Conservation (phyloP, 768 basidiomycete genomes). For the Termitomyces sp. region DNA sequence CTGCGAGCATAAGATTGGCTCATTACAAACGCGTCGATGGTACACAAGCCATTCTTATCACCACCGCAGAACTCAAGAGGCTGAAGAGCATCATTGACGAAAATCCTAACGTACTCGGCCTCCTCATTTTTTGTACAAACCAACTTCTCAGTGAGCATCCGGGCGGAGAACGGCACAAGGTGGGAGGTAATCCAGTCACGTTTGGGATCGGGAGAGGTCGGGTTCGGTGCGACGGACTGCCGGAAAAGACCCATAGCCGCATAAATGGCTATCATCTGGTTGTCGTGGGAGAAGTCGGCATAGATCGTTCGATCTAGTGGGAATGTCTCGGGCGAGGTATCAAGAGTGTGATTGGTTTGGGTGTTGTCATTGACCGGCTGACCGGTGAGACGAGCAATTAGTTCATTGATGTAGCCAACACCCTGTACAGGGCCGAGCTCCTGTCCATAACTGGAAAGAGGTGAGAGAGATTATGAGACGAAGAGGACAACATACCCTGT, state of each 20-base stretch:
- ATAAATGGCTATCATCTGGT: conserved; percentile 78
- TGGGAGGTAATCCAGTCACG: conserved; percentile 50
- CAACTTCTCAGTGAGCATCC: conserved; percentile 73
- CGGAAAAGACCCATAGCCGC: conserved; percentile 53
- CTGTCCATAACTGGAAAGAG: conserved; percentile 54
- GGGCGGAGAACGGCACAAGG: conserved; percentile 70
- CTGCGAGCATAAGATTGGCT: conserved; percentile 67
- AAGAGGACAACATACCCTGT: conserved; percentile 48
- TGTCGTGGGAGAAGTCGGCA: conserved; percentile 84
- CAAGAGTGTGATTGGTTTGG: conserved; percentile 73
- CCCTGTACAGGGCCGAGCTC: conserved; percentile 71
- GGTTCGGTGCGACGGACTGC: conserved; percentile 30
- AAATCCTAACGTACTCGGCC: conserved; percentile 55
- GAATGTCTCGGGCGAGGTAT: conserved; percentile 59
- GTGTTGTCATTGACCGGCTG: conserved; percentile 61
- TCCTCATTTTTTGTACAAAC: conserved; percentile 30
- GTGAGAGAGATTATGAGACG: background rate
- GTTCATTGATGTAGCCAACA: conserved; percentile 84
- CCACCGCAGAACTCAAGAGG: conserved; percentile 57
- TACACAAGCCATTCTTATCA: conserved; percentile 52
- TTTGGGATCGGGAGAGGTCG: conserved; percentile 23
- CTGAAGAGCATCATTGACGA: conserved; percentile 73
- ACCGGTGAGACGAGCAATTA: conserved; percentile 74
- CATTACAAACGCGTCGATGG: conserved; percentile 57
- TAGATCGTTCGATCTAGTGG: conserved; percentile 63